Percentiles rank a stretch among this genome's conserved stretches.
phyloP scores from a whole-genome alignment of 805 yeast species.

The Candida patagonica region DNA sequence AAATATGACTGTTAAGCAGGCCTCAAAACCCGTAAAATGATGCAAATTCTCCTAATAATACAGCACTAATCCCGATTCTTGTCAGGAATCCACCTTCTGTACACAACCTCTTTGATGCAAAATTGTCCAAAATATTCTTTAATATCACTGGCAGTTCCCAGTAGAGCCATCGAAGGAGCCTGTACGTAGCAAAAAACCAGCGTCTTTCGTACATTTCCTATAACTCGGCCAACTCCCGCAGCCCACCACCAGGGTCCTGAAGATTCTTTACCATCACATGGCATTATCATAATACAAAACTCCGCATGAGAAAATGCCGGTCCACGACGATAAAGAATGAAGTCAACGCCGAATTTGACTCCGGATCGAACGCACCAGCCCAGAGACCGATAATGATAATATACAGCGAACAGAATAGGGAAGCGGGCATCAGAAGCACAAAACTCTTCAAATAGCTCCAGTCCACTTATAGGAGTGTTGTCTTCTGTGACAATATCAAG shows the following conservation, averaged over 20 bases:
- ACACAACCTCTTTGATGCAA: conserved; percentile 54
- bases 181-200: conserved; percentile 62
- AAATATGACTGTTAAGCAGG: too few species aligned
- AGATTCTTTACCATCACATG: conserved; percentile 24
- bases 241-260: conserved; percentile 47
- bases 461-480: conserved; percentile 19
- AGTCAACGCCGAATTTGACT: conserved; percentile 85
- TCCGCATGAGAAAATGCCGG: conserved; percentile 97
- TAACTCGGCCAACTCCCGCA: conserved; percentile 66
- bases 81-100: conserved; percentile 80
- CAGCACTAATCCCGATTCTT: conserved; percentile 80
- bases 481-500: conserved; percentile 29
- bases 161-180: conserved; percentile 30
- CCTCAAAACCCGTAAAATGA: too few species aligned
- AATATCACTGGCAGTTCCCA: conserved; percentile 9
- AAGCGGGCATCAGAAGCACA: conserved; percentile 29
- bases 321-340: conserved; percentile 73
- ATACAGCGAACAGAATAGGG: conserved; percentile 54
- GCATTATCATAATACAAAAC: conserved; percentile 51
- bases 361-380: conserved; percentile 97
- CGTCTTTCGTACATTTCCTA: conserved; percentile 78
- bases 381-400: conserved; percentile 75
- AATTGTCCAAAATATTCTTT: conserved; percentile 33
- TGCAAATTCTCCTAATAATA: too few species aligned
- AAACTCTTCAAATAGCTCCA: conserved; percentile 20